Evolutionary conservation across 129 eudicot genomes (phyloP).

Genomic region (Logfia minima): DNA sequence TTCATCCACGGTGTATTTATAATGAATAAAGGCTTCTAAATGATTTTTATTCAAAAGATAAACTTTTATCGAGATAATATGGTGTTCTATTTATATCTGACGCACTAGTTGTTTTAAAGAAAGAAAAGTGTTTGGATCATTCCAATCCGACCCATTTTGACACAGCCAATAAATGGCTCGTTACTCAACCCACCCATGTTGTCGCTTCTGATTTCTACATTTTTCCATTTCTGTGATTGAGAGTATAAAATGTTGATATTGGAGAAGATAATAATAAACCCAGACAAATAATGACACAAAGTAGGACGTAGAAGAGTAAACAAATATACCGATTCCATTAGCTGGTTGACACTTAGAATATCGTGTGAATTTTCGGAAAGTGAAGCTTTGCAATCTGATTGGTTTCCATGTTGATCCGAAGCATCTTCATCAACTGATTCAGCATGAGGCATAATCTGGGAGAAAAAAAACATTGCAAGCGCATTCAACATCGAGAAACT

Average conservation of each 20-base stretch:
- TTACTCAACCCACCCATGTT: background rate
- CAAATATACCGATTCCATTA: constrained; percentile 63
- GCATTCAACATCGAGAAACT: background rate
- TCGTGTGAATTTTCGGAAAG: constrained; percentile 49
- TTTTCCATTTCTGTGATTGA: background rate
- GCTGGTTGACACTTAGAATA: constrained; percentile 68
- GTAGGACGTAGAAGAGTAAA: constrained; percentile 1
- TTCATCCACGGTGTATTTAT: background rate
- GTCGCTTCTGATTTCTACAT: background rate
- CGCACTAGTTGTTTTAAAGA: background rate
- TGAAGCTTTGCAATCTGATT: constrained; percentile 60
- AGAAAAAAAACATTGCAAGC: constrained; percentile 18
- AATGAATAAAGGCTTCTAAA: no score
- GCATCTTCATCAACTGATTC: constrained; percentile 52
- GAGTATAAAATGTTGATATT: background rate
- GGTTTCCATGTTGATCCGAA: constrained; percentile 56
- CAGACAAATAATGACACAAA: constrained; percentile 5
- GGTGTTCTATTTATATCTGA: background rate
- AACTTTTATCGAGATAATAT: no score
- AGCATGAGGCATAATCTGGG: constrained; percentile 45
- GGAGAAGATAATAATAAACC: background rate
- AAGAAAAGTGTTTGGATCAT: background rate
- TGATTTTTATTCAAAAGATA: no score
- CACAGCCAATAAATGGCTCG: background rate
- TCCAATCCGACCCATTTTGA: background rate